phyloP scores from a whole-genome alignment of 108 stramenopile genomes.

The Nannochloropsis oceanica region DNA sequence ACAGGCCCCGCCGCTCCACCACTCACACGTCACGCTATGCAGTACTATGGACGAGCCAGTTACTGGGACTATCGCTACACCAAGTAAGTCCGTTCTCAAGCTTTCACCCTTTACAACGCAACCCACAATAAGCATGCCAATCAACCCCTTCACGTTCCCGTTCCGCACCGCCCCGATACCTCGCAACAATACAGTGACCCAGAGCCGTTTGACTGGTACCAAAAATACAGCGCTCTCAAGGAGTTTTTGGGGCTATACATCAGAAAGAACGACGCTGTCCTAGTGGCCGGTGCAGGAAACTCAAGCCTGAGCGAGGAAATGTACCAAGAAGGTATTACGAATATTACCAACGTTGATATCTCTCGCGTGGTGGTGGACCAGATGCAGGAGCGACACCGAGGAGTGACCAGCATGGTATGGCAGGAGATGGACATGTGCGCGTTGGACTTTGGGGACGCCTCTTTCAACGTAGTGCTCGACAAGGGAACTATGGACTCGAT shows the following conservation, averaged over 20 bases:
- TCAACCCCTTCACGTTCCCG: too few relatives aligned
- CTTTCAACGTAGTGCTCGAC: constrained; percentile 49
- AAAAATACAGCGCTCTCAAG: constrained; percentile 37
- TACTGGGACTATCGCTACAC: constrained; percentile 50
- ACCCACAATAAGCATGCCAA: too few relatives aligned
- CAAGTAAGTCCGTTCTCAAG: neutral
- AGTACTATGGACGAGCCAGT: constrained; percentile 35
- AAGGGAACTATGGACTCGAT: constrained; percentile 53
- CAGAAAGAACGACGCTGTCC: constrained; percentile 45
- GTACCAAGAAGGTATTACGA: constrained; percentile 45
- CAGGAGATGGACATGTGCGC: constrained; percentile 41
- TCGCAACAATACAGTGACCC: constrained; percentile 28
- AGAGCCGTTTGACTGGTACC: constrained; percentile 62
- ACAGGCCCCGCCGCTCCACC: too few relatives aligned
- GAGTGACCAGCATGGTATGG: constrained; percentile 34
- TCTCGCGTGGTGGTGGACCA: constrained; percentile 47
- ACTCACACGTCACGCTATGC: neutral
- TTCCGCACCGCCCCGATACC: too few relatives aligned
- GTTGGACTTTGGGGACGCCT: constrained; percentile 48
- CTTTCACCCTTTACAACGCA: too few relatives aligned
- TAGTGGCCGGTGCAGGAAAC: constrained; percentile 48
- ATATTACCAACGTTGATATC: constrained; percentile 47
- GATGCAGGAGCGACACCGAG: constrained; percentile 44
- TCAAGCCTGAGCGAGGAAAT: constrained; percentile 43
- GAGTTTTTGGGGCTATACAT: constrained; percentile 39